These are phyloP conservation scores for Lagerstroemia speciosa DNA, from an alignment of 345 rosid species.

Conservation along the genomic window DNA sequence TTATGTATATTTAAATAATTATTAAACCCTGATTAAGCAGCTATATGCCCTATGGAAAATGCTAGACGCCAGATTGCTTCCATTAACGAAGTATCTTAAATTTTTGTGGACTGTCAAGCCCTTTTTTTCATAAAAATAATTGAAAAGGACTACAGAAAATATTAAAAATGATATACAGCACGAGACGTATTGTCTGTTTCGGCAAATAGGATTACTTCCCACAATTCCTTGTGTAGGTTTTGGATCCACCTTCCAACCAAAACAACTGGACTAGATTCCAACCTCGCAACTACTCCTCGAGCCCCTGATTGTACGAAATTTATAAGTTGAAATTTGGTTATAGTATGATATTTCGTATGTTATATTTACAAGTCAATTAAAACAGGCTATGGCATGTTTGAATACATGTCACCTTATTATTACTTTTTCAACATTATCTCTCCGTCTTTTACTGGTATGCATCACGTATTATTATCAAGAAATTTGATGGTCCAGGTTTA, in stretches of 20 bases:
- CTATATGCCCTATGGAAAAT: neutral
- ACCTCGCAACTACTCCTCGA: slow-evolving; percentile 9
- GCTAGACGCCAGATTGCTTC: neutral
- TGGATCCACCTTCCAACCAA: slow-evolving; percentile 2
- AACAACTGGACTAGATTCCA: slow-evolving; percentile 4
- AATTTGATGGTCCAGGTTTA: too few species aligned
- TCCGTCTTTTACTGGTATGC: too few species aligned
- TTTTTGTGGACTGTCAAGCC: neutral
- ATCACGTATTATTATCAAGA: too few species aligned
- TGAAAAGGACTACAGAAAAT: neutral
- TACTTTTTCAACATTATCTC: too few species aligned
- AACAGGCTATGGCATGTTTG: neutral
- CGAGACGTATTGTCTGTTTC: neutral
- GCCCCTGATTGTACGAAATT: neutral
- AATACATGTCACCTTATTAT: neutral
- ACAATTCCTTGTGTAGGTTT: neutral
- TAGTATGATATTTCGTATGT: neutral
- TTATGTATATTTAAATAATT: too few species aligned
- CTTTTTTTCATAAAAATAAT: neutral
- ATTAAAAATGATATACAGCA: neutral
- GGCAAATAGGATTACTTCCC: neutral
- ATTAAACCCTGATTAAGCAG: neutral
- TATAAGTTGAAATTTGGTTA: neutral
- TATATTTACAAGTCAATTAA: neutral
- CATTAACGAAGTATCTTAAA: neutral